Percentiles rank a stretch among this genome's conserved stretches.
phyloP scores from a whole-genome alignment of 257 asterid genomes.

The Solanum piurae region DNA sequence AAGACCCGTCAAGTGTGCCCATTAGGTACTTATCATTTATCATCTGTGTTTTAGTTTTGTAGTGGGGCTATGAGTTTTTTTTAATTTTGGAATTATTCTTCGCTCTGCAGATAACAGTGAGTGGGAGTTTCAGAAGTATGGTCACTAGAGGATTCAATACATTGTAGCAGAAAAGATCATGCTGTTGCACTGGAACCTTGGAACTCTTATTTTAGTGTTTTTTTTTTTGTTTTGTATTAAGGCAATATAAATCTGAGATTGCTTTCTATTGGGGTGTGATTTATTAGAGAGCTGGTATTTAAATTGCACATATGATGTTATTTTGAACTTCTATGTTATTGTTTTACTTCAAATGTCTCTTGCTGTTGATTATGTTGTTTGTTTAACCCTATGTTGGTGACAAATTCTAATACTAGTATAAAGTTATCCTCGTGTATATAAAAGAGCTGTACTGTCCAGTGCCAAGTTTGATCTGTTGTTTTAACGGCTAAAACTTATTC shows the following conservation, averaged over 20 bases:
- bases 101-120: background rate
- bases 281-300: background rate
- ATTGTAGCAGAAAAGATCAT: background rate
- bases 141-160: background rate
- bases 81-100: background rate
- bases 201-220: background rate
- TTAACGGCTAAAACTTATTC: no score
- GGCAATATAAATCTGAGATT: background rate
- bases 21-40: background rate
- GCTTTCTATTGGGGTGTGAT: background rate
- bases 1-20: slow-evolving; percentile 11
- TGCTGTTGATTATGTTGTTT: background rate
- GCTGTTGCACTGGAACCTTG: background rate
- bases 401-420: background rate
- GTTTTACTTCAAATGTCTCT: background rate
- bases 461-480: background rate
- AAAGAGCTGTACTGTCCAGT: background rate
- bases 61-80: background rate
- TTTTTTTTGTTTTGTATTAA: background rate
- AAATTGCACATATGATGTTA: background rate
- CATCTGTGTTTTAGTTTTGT: background rate
- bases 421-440: background rate
- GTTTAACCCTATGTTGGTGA: no score
- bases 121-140: slow-evolving; percentile 2
- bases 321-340: background rate